A percentile compares a stretch with the other conserved stretches of the same genome.
These are phyloP conservation scores for Westerdykella ornata DNA, from an alignment of 2,329 filamentous ascomycete genomes.

Conservation along the genomic window DNA sequence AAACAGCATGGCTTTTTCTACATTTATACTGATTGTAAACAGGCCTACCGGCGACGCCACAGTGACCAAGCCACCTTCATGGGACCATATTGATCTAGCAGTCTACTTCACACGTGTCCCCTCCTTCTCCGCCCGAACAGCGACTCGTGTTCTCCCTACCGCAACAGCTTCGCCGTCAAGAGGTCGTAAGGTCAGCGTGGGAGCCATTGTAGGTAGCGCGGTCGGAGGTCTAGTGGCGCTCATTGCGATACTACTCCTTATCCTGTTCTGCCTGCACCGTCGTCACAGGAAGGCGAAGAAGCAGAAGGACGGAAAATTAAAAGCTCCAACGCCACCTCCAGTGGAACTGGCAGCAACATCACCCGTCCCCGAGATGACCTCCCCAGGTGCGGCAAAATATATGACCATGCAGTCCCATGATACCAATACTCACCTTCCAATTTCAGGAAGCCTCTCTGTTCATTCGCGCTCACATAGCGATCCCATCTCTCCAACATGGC, in stretches of 20 bases:
- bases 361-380: conserved; percentile 25
- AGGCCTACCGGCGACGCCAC: conserved; percentile 50
- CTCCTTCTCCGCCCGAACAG: conserved; percentile 41
- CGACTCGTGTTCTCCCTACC: conserved; percentile 44
- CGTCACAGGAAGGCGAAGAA: conserved; percentile 29
- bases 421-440: conserved; percentile 8
- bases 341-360: conserved; percentile 28
- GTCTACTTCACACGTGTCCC: conserved; percentile 51
- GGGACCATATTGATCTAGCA: conserved; percentile 46
- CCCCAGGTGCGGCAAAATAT: conserved; percentile 21
- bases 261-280: conserved; percentile 34
- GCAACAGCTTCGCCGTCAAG: conserved; percentile 16
- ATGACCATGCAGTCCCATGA: conserved; percentile 22
- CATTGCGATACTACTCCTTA: conserved; percentile 26
- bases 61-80: conserved; percentile 46
- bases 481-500: conserved; percentile 5
- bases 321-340: conserved; percentile 18
- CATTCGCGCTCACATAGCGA: conserved; percentile 19
- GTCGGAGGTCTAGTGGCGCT: conserved; percentile 35
- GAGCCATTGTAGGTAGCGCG: conserved; percentile 38
- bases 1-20: neutral
- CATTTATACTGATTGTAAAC: conserved; percentile 8
- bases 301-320: conserved; percentile 7
- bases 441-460: conserved; percentile 10
- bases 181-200: conserved; percentile 23